A percentile compares a stretch with the other conserved stretches of the same genome.
Conservation (phyloP, 176 grass and related monocot species). For the Oryza officinalis region DNA sequence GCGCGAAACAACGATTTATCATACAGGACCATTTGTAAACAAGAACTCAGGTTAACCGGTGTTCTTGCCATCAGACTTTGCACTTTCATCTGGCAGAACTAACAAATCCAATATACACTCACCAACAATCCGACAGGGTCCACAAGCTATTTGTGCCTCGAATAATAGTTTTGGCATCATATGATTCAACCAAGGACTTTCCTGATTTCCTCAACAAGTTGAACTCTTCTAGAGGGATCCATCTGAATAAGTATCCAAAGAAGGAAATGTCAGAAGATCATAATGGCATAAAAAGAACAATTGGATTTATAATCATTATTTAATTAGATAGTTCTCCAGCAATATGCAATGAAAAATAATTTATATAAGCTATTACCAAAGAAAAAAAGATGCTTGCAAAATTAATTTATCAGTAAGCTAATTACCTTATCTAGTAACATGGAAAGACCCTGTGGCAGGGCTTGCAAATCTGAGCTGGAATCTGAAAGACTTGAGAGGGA, state of each 20-base stretch:
- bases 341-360: neutral
- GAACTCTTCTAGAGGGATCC: slow-evolving; percentile 68
- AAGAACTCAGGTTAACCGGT: slow-evolving; percentile 15
- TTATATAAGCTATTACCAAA: neutral
- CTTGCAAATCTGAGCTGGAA: slow-evolving; percentile 63
- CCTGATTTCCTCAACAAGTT: slow-evolving; percentile 66
- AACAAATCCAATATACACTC: slow-evolving; percentile 36
- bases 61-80: neutral
- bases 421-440: slow-evolving; percentile 80
- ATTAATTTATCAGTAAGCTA: neutral
- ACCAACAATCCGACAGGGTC: neutral
- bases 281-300: neutral
- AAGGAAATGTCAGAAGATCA: neutral
- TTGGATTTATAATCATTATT: neutral
- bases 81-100: neutral
- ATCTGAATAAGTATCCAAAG: slow-evolving; percentile 64
- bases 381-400: neutral
- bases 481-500: slow-evolving; percentile 49
- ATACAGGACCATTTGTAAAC: slow-evolving; percentile 11
- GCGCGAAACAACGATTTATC: neutral
- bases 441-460: slow-evolving; percentile 73
- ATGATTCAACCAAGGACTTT: slow-evolving; percentile 54
- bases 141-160: slow-evolving; percentile 5
- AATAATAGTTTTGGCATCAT: slow-evolving; percentile 25
- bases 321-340: neutral